These are phyloP conservation scores for Rhododendron henanense DNA, from an alignment of 148 eudicot genomes.

Conservation along the genomic window DNA sequence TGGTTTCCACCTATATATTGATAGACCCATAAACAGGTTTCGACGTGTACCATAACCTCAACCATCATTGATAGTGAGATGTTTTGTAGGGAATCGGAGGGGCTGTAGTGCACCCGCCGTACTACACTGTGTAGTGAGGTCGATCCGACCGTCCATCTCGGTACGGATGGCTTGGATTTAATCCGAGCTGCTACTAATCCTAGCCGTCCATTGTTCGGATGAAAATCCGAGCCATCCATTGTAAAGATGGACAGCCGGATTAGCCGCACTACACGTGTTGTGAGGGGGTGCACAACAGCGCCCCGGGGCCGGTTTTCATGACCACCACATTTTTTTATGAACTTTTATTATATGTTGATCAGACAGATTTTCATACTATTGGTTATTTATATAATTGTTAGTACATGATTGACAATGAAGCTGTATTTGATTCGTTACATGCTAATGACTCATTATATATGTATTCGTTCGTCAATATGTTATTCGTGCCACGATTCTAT, in stretches of 20 bases:
- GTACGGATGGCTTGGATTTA: too few species aligned
- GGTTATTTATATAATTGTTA: not conserved
- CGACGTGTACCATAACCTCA: not conserved
- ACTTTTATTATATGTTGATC: not conserved
- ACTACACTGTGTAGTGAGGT: too few species aligned
- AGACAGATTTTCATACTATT: not conserved
- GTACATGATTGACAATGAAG: not conserved
- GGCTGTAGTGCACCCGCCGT: too few species aligned
- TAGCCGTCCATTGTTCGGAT: too few species aligned
- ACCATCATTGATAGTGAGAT: not conserved
- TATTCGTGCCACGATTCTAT: not conserved
- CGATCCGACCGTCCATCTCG: too few species aligned
- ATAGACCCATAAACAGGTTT: not conserved
- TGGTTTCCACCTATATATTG: not conserved
- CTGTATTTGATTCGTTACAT: not conserved
- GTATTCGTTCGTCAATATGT: not conserved
- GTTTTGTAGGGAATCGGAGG: not conserved
- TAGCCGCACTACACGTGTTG: fast-evolving
- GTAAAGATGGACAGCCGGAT: too few species aligned
- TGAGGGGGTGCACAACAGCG: too few species aligned
- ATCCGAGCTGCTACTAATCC: too few species aligned
- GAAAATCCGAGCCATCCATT: too few species aligned
- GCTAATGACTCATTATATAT: not conserved
- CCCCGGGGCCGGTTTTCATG: not conserved
- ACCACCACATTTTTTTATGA: not conserved